These are phyloP conservation scores for Zizania palustris DNA, from an alignment of 202 grass and related monocot species.

Conservation along the genomic window DNA sequence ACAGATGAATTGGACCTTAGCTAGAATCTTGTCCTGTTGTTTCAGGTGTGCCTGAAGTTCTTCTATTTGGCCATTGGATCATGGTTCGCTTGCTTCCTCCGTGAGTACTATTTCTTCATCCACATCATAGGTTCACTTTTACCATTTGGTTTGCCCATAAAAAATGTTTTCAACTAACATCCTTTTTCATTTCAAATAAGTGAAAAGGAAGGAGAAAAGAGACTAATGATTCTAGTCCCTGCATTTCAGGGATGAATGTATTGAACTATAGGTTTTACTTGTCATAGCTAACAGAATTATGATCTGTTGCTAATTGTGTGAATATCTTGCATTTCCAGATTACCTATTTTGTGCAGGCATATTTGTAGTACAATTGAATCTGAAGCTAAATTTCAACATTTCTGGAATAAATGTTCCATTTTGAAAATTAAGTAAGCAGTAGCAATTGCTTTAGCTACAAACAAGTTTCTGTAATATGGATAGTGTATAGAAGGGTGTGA, in stretches of 20 bases:
- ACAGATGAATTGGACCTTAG: not conserved
- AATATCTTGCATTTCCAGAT: not conserved
- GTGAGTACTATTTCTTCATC: slow-evolving; percentile 28
- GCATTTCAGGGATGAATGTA: not conserved
- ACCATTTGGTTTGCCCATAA: not conserved
- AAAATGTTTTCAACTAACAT: not conserved
- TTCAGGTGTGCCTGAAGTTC: slow-evolving; percentile 56
- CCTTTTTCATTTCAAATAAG: not conserved
- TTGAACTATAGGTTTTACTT: not conserved
- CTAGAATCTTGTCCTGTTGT: slow-evolving; percentile 4
- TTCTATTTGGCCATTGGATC: slow-evolving; percentile 54
- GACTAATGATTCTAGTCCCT: not conserved
- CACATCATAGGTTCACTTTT: not conserved
- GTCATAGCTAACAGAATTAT: not conserved
- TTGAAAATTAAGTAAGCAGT: not conserved
- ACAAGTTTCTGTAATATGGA: too few species aligned
- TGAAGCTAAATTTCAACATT: not conserved
- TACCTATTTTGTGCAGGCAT: not conserved
- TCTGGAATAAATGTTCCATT: too few species aligned
- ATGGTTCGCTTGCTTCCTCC: slow-evolving; percentile 49
- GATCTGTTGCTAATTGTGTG: not conserved
- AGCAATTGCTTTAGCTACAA: too few species aligned
- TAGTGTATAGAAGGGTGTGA: too few species aligned
- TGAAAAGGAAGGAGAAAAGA: not conserved
- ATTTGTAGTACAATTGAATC: not conserved